A percentile compares a stretch with the other conserved stretches of the same genome.
Evolutionary conservation across 257 asterid genomes (phyloP).

Genomic region (Fraxinus pennsylvanica): DNA sequence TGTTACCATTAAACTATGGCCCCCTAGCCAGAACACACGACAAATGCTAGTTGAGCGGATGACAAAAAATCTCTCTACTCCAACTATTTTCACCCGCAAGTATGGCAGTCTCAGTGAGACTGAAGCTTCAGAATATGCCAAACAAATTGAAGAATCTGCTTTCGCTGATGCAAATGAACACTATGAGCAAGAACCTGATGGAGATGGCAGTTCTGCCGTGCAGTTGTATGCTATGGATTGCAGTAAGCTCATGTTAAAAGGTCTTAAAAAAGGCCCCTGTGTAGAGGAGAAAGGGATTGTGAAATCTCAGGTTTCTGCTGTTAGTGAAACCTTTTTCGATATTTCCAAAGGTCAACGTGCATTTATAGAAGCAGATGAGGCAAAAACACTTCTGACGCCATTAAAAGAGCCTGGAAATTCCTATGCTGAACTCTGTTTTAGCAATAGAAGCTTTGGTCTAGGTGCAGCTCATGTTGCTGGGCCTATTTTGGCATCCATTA

Average conservation of each 20-base stretch:
- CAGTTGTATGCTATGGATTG: constrained; percentile 93
- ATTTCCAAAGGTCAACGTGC: constrained; percentile 85
- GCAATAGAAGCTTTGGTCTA: constrained; percentile 88
- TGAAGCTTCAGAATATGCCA: constrained; percentile 66
- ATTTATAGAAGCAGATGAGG: constrained; percentile 81
- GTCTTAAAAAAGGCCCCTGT: constrained; percentile 58
- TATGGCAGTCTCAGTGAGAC: constrained; percentile 62
- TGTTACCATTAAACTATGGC: constrained; percentile 87
- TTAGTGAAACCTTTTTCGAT: constrained; percentile 55
- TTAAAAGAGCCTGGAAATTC: constrained; percentile 68
- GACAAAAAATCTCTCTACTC: constrained; percentile 78
- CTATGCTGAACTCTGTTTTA: constrained; percentile 76
- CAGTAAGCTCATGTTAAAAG: constrained; percentile 77
- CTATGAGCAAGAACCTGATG: constrained; percentile 79
- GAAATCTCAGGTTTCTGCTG: constrained; percentile 35
- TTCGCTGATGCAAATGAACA: constrained; percentile 61
- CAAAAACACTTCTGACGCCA: constrained; percentile 70
- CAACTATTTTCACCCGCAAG: constrained; percentile 89
- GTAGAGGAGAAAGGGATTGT: constrained; percentile 39
- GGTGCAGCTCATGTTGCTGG: constrained; percentile 81
- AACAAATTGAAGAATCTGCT: constrained; percentile 71
- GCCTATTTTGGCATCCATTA: constrained; percentile 70
- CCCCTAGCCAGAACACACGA: constrained; percentile 84
- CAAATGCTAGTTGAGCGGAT: constrained; percentile 73
- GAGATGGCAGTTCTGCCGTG: constrained; percentile 94